Evolutionary conservation across 2,329 filamentous ascomycete species (phyloP), one percentile per base, ranked within the genome.

Genomic region (Stachybotrys chlorohalonatus): DNA sequence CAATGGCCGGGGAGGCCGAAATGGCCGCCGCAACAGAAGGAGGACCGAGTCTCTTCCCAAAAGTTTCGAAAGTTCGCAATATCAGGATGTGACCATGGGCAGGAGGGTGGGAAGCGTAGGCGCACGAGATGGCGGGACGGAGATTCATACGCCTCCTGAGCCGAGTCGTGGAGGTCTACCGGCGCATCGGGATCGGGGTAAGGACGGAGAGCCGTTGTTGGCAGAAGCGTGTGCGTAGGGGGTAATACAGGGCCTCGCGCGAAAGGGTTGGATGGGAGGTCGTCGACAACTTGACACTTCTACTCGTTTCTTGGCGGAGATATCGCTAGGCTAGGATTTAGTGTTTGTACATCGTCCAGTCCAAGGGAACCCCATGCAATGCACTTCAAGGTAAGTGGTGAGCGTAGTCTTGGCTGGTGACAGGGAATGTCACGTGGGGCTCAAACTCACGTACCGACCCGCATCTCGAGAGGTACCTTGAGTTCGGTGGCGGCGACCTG

Each of bases 1-100:
- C 57, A 61, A 42, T 61, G 66, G 67, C 71, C 72, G 68, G 64
- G 64, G 59, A 64, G 63, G 64, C 63, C 68, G 50, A 52, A 45
- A n/a, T 17, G 50, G 11, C 31, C 50, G 11, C 13, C 11, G 36
- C 24, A 24, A 24, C 24, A 32, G 50, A 52, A 52, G 16, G 31
- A n/a, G 30, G 49, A 31, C 11, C 31, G 32, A 51, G 30, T 17
- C 15, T 36, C 32, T 52, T 30, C 50, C 36, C 36, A 42, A 13
- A 5, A 5, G 5, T 9, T 42, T 42, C 36, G 36, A 42, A 13
- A 13, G 36, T 13, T 42, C 36, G 36, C 13, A 5, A 9, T 42
- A 42, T 42, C 8, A 42, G 36, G 36, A 42, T 5, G 36, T 9
- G 36, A 42, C 36, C 36, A 42, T 42, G 5, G 13, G 13, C 36